Base-by-base conservation (phyloP, 31 red algal genomes). In the Asparagopsis taxiformis region DNA sequence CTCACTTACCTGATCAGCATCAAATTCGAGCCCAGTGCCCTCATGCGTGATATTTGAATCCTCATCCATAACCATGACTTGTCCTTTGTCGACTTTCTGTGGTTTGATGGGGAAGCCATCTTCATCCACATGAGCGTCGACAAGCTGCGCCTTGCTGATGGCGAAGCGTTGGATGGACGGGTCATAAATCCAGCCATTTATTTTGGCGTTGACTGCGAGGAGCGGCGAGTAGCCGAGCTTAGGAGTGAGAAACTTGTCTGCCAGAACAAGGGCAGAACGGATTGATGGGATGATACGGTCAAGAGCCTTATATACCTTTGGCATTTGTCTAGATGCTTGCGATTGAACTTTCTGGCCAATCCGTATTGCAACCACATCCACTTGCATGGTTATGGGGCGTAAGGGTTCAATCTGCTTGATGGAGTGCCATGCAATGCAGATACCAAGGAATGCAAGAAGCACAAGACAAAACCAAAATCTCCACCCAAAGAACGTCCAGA, bases 151-250 rank as follows among this genome's bases (percentile, higher is more conserved):
- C n/a, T n/a, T n/a, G n/a, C n/a, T n/a, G 43, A 83, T 66, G 29
- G 60, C 41, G 51, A 92, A 74, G 2, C 66, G 41, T 21, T 74
- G 29, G 61, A 92, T 92, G 13, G 77, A 72, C 7, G 89, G 79
- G 66, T 92, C 89, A 63, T 79, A 92, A 3, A 77, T 73, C 89
- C 89, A 92, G 36, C 89, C 89, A 38, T 92, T 84, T 24, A 92
- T 49, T 65, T 85, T 84, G 4, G 89, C 89, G 41, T 79, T 83
- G 48, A 80, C 46, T 16, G 89, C 89, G 26, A 92, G 57, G 0
- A 92, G 39, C 1, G 89, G 89, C 9, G 89, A 92, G 59, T 84
- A 92, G 69, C 89, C 74, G n/a, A 92, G 58, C 30, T 74, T 83
- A 0, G 89, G 89, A 22, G 70, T 72, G 55, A 80, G 54, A 25